Base-by-base conservation (phyloP, 176 grass and related monocot genomes). In the Bothriochloa decipiens region DNA sequence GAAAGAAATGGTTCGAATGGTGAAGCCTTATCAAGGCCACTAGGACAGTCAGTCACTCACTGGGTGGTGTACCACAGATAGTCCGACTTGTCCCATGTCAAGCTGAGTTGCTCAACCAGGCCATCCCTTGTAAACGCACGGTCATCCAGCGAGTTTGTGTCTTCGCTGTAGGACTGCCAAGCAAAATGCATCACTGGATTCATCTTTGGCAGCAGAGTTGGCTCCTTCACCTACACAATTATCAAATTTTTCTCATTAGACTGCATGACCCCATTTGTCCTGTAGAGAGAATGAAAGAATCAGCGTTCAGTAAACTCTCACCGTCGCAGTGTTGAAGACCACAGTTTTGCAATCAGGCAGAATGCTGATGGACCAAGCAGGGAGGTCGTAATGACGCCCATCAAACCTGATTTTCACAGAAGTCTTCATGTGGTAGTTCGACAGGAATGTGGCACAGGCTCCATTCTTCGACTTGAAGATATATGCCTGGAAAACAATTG, bases 41-140 rank as follows among this genome's bases (percentile, higher is more conserved):
- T 50, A 52, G 49, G 50, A 27, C 43, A 71, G 49, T 14, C 8
- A 20, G 74, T 55, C 81, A 91, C 95, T 95, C 83, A 98, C 93
- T 90, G 65, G 18, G 92, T 92, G 20, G 93, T 98, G 86, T 98
- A 98, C 96, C 96, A 98, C 78, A 98, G 74, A 60, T 98, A 95
- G 87, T 98, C 96, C 7, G 96, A 88, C 64, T 90, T 92, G 83
- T 98, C 96, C 93, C 96, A 89, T 63, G 96, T 98, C 88, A 95
- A 70, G 83, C 93, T 89, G 37, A 95, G 75, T 60, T 98, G 96
- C 86, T 95, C 96, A 25, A 93, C 78, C 73, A 98, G 52, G 28
- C 96, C 93, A 83, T 92, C 58, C 85, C 93, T 94, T 14, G 89
- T 92, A 74, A 98, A 98, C 0, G 89, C 37, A 0, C 70, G 87